These are phyloP conservation scores for Fusarium secorum DNA, from an alignment of 2,329 filamentous ascomycete species.

Conservation along the genomic window DNA sequence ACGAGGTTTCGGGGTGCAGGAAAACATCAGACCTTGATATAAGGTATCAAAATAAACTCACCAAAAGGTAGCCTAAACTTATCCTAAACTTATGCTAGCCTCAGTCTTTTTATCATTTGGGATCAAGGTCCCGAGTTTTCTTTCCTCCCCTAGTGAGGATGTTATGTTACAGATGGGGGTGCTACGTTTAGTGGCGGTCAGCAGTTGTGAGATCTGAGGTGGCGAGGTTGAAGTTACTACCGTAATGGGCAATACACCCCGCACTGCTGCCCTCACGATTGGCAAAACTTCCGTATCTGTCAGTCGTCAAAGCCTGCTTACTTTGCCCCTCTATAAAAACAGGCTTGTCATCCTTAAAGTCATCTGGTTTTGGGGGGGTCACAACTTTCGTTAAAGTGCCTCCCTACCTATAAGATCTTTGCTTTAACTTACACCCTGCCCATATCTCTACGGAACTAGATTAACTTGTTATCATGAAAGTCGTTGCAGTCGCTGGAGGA, in stretches of 20 bases:
- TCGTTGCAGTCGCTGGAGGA: constrained; percentile 32
- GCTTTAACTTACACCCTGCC: accelerated
- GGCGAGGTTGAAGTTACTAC: constrained; percentile 7
- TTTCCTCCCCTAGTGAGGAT: not conserved
- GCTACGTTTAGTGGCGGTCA: not conserved
- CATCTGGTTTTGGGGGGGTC: no score
- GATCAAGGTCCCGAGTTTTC: not conserved
- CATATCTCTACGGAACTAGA: no score
- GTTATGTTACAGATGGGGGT: not conserved
- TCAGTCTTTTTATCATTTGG: accelerated
- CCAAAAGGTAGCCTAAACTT: not conserved
- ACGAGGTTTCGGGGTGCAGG: accelerated
- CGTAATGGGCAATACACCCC: not conserved
- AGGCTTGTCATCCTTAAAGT: not conserved
- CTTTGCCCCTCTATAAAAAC: not conserved
- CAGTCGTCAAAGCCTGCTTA: not conserved
- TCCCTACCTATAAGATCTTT: no score
- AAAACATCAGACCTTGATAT: no score
- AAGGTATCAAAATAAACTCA: no score
- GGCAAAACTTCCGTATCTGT: not conserved
- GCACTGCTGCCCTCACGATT: not conserved
- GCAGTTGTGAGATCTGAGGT: not conserved
- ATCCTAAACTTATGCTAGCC: not conserved
- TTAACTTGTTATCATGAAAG: not conserved
- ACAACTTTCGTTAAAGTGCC: no score